Base-by-base conservation (phyloP, 129 eudicot genomes). In the Smallanthus sonchifolius region DNA sequence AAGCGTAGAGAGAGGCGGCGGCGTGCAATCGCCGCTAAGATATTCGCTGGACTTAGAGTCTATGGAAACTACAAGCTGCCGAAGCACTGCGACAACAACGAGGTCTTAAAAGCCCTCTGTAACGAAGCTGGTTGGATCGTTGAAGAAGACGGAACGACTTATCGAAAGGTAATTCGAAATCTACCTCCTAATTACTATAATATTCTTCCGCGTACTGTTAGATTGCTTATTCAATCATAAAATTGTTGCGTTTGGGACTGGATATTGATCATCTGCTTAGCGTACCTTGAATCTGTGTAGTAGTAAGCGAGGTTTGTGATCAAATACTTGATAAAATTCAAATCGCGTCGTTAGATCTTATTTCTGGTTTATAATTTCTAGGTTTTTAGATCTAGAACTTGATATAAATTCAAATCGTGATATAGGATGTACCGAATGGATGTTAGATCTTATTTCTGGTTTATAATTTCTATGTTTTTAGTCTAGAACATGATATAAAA, bases 101-200 rank as follows among this genome's bases (percentile, higher is more conserved):
- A 93, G 75, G 98, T 93, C 4, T 56, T 93, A 17, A 93, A 93
- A 75, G 98, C 98, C 65, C 87, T 93, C 4, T 87, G 94, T 44
- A 80, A 83, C n/a, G 98, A 93, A 75, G 98, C 98, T 63, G 98
- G 98, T 10, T 93, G 98, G 98, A 77, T 81, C 80, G 98, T 93
- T 51, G 96, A 93, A 80, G 96, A 90, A 73, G 98, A 93, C 10
- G 98, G 98, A 49, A 93, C 98, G 55, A 93, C 98, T 75, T 93
- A 93, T 30, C 84, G 96, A 10, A 87, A 90, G 95, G 98, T 92
- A 74, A 47, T 16, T 9, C 30, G 1, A 11, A 74, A 45, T 59
- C 2, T 47, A 52, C 37, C 19, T 49, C 30, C 4, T 39, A 14
- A 3, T 67, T 54, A 37, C 32, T 44, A 28, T 2, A 24, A 4